Base-by-base conservation (phyloP, 2,329 filamentous ascomycete species). In the Aspergillus ibericus region DNA sequence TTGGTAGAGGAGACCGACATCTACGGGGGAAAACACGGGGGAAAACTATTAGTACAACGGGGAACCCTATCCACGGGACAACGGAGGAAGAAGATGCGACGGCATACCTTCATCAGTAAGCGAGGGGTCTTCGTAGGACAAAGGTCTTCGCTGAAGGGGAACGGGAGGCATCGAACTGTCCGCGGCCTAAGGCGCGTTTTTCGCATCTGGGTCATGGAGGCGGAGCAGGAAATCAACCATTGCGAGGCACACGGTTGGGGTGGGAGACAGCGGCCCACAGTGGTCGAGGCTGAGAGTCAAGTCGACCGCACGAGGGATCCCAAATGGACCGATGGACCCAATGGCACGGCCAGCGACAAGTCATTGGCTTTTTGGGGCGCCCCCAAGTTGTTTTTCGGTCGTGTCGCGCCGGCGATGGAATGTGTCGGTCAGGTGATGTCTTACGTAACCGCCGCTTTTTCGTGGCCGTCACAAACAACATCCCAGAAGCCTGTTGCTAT, bases 1-100 rank as follows among this genome's bases (percentile, higher is more conserved):
- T 59, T 89, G 83, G 75, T 92, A 89, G 58, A 96, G 82, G 61
- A 92, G 82, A 61, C 85, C 83, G 73, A 96, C 90, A 78, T 96
- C 93, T 92, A 64, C 16, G 4, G 27, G 4, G 25, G n/a, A n/a
- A n/a, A n/a, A n/a, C 29, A 51, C 32, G 29, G 22, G 16, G 27
- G n/a, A n/a, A n/a, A 29, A 25, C n/a, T 29, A 48, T n/a, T 27
- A 16, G 44, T n/a, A 18, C n/a, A 7, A 18, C 8, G 1, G 36
- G 3, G 13, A 6, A n/a, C n/a, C 27, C 8, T n/a, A 16, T 48
- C n/a, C 13, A n/a, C 42, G 15, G 6, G 42, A 20, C 16, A 20
- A 20, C 13, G 10, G 3, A 42, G 36, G 8, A 9, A 42, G 9
- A 22, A 42, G 9, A 22, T 16, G 18, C 34, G 25, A 34, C 53